Evolutionary conservation across 495 filamentous ascomycete genomes (phyloP).

Genomic region (Annulohypoxylon nitens): DNA sequence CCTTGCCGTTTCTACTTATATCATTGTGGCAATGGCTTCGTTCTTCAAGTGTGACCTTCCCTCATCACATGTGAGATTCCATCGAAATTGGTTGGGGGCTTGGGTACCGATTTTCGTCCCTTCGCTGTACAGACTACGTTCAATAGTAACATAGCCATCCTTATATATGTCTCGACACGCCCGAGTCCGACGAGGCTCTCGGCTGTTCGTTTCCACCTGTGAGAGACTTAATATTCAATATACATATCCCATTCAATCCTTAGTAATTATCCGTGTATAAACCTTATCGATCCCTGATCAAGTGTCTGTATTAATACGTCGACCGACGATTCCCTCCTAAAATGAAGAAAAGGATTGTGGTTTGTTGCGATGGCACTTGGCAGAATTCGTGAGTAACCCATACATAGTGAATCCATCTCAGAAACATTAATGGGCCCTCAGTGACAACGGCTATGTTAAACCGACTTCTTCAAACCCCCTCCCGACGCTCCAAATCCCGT

Average conservation of each 20-base stretch:
- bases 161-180: constrained; percentile 13
- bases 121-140: constrained; percentile 1
- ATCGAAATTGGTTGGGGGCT: constrained; percentile 21
- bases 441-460: constrained; percentile 56
- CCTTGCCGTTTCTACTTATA: constrained; percentile 2
- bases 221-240: constrained; percentile 1
- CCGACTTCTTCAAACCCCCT: constrained; percentile 46
- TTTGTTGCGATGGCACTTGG: constrained; percentile 67
- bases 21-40: background rate
- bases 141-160: background rate
- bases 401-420: background rate
- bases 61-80: constrained; percentile 15
- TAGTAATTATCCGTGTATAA: background rate
- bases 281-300: background rate
- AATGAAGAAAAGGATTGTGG: constrained; percentile 55
- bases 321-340: background rate
- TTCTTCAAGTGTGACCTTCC: constrained; percentile 18
- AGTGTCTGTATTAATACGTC: background rate
- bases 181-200: constrained; percentile 1
- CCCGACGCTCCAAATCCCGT: constrained; percentile 56
- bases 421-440: constrained; percentile 20
- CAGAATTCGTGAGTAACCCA: constrained; percentile 53
- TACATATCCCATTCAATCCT: constrained; percentile 14
- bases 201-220: background rate
- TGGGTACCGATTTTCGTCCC: constrained; percentile 16